Conservation (phyloP, 306 rosid species). For the Elaeagnus macrophylla region DNA sequence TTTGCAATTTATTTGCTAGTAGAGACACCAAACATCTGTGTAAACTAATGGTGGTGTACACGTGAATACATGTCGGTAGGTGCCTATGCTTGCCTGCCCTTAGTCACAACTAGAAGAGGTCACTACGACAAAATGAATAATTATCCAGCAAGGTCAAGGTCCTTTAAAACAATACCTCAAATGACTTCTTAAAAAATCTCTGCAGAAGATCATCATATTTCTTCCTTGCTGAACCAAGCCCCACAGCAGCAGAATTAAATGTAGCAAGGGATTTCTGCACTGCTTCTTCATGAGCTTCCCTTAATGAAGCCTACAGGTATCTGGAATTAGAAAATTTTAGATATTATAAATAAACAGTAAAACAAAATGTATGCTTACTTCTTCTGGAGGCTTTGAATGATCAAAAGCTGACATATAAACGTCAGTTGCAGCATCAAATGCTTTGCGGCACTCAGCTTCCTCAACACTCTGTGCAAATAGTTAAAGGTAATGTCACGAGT, state of each 20-base stretch:
- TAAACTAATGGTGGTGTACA: too few species aligned
- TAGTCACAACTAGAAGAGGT: too few species aligned
- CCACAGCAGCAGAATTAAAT: slow-evolving; percentile 72
- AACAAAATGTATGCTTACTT: slow-evolving; percentile 43
- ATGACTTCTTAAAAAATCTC: slow-evolving; percentile 62
- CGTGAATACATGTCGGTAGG: too few species aligned
- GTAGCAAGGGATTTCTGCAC: slow-evolving; percentile 64
- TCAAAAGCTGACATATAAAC: slow-evolving; percentile 68
- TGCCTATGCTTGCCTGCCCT: too few species aligned
- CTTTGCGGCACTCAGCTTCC: slow-evolving; percentile 84
- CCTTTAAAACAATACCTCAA: slow-evolving; percentile 46
- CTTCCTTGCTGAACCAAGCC: slow-evolving; percentile 77
- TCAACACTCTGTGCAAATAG: slow-evolving; percentile 69
- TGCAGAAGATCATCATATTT: slow-evolving; percentile 67
- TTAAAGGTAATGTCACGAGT: slow-evolving; percentile 1
- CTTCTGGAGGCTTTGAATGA: slow-evolving; percentile 74
- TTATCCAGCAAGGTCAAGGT: background rate
- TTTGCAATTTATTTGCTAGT: too few species aligned
- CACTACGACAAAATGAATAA: too few species aligned
- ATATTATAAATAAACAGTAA: slow-evolving; percentile 14
- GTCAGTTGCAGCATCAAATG: slow-evolving; percentile 69
- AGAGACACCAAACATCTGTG: too few species aligned
- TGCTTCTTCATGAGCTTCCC: slow-evolving; percentile 89
- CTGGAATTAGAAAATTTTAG: slow-evolving; percentile 18
- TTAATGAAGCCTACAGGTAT: slow-evolving; percentile 55